Conservation (phyloP, 1,284 basidiomycete species). For the Fistulina hepatica region DNA sequence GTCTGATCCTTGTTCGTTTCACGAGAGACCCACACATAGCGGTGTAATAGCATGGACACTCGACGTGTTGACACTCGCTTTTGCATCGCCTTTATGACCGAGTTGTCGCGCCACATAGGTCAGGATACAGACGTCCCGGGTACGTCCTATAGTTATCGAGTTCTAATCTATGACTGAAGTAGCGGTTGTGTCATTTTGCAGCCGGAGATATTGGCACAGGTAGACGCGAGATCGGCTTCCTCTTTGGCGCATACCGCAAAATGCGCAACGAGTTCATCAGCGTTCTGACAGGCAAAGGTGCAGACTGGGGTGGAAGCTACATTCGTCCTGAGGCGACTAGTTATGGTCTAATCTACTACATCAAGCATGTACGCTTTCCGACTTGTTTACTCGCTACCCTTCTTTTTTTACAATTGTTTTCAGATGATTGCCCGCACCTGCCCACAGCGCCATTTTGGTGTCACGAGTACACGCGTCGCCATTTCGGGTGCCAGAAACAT, state of each 20-base stretch:
- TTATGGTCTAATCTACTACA: slow-evolving; percentile 74
- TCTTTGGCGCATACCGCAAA: slow-evolving; percentile 71
- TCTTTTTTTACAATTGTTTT: neutral
- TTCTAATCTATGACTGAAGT: no score
- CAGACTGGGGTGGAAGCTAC: slow-evolving; percentile 62
- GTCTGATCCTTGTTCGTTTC: neutral
- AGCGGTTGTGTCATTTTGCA: slow-evolving; percentile 13
- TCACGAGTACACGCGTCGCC: slow-evolving; percentile 42
- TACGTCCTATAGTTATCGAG: no score
- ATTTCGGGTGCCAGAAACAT: slow-evolving; percentile 72
- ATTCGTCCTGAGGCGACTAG: slow-evolving; percentile 68
- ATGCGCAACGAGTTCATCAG: slow-evolving; percentile 68
- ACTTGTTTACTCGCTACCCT: slow-evolving; percentile 2
- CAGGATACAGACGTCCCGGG: slow-evolving; percentile 68
- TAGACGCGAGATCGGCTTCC: slow-evolving; percentile 59
- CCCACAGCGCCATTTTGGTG: slow-evolving; percentile 34
- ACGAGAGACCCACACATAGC: slow-evolving; percentile 39
- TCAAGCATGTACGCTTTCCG: slow-evolving; percentile 45
- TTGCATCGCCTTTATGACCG: slow-evolving; percentile 61
- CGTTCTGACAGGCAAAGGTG: slow-evolving; percentile 70
- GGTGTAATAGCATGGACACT: slow-evolving; percentile 17
- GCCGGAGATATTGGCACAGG: slow-evolving; percentile 69
- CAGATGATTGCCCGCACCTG: slow-evolving; percentile 43
- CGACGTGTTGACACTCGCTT: slow-evolving; percentile 31
- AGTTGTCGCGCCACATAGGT: slow-evolving; percentile 64